Base-by-base conservation (phyloP, 139 green algal species). In the Chlorella vulgaris region DNA sequence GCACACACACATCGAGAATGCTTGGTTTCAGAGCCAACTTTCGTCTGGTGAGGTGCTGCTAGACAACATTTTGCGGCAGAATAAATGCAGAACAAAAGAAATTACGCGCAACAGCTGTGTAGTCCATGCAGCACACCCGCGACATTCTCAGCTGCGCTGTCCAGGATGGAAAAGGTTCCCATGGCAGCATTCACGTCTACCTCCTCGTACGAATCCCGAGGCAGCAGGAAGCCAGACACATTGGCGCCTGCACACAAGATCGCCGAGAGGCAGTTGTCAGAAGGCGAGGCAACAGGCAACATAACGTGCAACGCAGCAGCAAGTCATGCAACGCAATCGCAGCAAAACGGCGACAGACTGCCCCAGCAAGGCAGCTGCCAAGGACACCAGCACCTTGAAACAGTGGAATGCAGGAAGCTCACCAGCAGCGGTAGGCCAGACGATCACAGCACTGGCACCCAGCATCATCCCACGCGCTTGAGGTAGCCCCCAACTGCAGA, bases 161-260 rank as follows among this genome's bases (percentile, higher is more conserved):
- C 70, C 0, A 22, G 21, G n/a, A 78, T 58, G 3, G 28, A n/a
- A 31, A 78, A 63, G 47, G 47, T 78, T 31, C 70, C 70, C 29
- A 39, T 63, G 29, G 70, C 70, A 13, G 24, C 26, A 29, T 78
- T 78, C 21, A 78, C 36, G 2, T 39, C 21, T 8, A 5, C 51
- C 26, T 47, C 35, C 42, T 39, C 69, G 22, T 50, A 66, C 8
- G 31, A 42, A n/a, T n/a, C n/a, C n/a, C n/a, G n/a, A 8, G 29
- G 18, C 31, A 78, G 33, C 70, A 47, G 28, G 47, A 62, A 78
- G 70, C 70, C 70, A 3, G 51, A 42, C 29, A 78, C 70, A 43
- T 78, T 47, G 33, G 70, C 70, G 7, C 70, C 70, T 78, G 70
- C 70, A 76, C 4, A 24, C 36, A 51, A 18, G 18, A 8, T 6